Percentiles rank a stretch among this genome's conserved stretches.
These are phyloP conservation scores for Clathrospora elynae DNA, from an alignment of 2,329 filamentous ascomycete genomes.

Conservation along the genomic window DNA sequence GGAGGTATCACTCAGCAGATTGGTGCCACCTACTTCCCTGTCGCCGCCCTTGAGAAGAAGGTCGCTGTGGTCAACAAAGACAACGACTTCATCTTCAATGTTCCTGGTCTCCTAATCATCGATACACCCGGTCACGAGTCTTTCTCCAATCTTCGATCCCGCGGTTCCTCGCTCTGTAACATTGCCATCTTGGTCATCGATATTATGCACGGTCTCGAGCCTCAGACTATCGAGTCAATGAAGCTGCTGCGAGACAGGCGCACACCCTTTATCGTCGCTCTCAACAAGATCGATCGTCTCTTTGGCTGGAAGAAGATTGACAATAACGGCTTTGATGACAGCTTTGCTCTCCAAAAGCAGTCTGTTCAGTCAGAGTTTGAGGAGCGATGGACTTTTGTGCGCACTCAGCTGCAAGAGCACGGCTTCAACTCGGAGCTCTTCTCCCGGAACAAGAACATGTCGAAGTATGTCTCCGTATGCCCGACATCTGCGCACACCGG, in stretches of 20 bases:
- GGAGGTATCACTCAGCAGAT: slow-evolving; percentile 99
- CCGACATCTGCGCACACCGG: slow-evolving; percentile 98
- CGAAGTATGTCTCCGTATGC: slow-evolving; percentile 90
- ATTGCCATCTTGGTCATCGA: slow-evolving; percentile 99
- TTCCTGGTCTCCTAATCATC: slow-evolving; percentile 93
- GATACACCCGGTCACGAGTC: slow-evolving; percentile 99
- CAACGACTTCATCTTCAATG: slow-evolving; percentile 91
- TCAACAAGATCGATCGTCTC: slow-evolving; percentile 99
- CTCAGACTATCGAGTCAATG: slow-evolving; percentile 97
- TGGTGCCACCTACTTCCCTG: slow-evolving; percentile 98
- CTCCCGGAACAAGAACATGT: slow-evolving; percentile 98
- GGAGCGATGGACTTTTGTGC: slow-evolving; percentile 87
- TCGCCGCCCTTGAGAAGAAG: slow-evolving; percentile 90
- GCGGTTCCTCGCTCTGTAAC: slow-evolving; percentile 97
- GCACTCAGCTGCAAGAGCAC: slow-evolving; percentile 92
- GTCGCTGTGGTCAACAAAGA: slow-evolving; percentile 92
- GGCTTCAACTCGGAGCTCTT: slow-evolving; percentile 97
- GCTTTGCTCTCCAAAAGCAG: slow-evolving; percentile 85
- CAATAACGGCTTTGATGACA: slow-evolving; percentile 98
- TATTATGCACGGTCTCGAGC: slow-evolving; percentile 99
- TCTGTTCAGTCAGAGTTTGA: slow-evolving; percentile 93
- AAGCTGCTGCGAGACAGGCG: slow-evolving; percentile 87
- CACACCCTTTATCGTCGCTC: slow-evolving; percentile 96
- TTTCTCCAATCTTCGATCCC: slow-evolving; percentile 95
- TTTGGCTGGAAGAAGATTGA: slow-evolving; percentile 99